Evolutionary conservation across 257 asterid genomes (phyloP).

Genomic region (Ilex asprella): DNA sequence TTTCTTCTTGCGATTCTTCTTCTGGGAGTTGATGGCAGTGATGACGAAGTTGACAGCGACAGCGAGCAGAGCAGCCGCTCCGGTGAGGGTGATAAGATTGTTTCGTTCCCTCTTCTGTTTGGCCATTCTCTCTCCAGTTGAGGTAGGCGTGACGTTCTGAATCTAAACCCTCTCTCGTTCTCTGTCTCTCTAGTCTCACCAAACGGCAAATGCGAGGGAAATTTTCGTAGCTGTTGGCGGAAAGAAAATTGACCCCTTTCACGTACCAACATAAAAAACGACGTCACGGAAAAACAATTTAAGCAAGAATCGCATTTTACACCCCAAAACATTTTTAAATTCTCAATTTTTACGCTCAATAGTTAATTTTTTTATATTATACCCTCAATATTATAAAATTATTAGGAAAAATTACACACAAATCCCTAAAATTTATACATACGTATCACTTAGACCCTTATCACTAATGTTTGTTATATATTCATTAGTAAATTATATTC

Average conservation of each 20-base stretch:
- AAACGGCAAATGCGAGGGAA: conserved; percentile 24
- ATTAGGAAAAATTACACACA: too few species aligned
- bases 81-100: conserved; percentile 64
- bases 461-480: too few species aligned
- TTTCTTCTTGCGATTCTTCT: conserved; percentile 54
- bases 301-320: too few species aligned
- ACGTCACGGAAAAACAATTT: neutral
- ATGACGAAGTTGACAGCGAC: conserved; percentile 71
- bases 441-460: too few species aligned
- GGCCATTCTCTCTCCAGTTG: conserved; percentile 17
- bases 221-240: conserved; percentile 4
- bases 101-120: conserved; percentile 28
- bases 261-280: neutral
- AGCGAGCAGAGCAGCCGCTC: conserved; percentile 80
- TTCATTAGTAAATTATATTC: too few species aligned
- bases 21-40: conserved; percentile 41
- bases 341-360: too few species aligned
- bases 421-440: too few species aligned
- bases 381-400: too few species aligned
- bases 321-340: too few species aligned
- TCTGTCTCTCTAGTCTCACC: neutral
- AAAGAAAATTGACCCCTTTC: neutral
- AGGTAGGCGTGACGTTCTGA: neutral
- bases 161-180: neutral
- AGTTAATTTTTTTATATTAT: too few species aligned